A percentile compares a stretch with the other conserved stretches of the same genome.
phyloP scores from a whole-genome alignment of 2,329 filamentous ascomycete species.

The Cladosporium phlei region DNA sequence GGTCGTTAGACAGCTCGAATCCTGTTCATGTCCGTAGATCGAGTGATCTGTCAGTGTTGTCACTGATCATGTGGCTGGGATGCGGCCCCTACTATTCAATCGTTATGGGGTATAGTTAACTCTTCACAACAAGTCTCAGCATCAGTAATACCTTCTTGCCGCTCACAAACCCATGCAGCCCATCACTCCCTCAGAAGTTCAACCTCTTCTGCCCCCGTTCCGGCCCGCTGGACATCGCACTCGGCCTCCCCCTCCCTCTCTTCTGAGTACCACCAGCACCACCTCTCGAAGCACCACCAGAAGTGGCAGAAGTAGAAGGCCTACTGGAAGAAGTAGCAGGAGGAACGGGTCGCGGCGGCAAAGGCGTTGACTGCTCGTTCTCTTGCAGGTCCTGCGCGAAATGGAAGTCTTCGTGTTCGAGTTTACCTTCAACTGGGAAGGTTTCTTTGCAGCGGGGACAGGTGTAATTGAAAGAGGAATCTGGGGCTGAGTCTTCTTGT shows the following conservation, averaged over 20 bases:
- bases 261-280: constrained; percentile 12
- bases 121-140: too few species aligned
- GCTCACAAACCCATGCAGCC: too few species aligned
- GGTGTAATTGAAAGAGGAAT: constrained; percentile 32
- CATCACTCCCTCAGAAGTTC: constrained; percentile 34
- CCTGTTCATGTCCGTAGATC: too few species aligned
- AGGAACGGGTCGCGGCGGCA: constrained; percentile 21
- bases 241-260: constrained; percentile 30
- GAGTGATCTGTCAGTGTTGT: too few species aligned
- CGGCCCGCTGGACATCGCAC: constrained; percentile 24
- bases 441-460: constrained; percentile 62
- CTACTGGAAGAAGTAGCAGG: constrained; percentile 12
- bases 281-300: constrained; percentile 17
- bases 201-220: constrained; percentile 45
- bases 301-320: constrained; percentile 12
- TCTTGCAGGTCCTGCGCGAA: constrained; percentile 82
- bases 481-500: background rate
- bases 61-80: too few species aligned
- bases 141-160: too few species aligned
- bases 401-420: constrained; percentile 90
- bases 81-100: too few species aligned
- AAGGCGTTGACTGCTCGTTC: constrained; percentile 51
- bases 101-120: too few species aligned
- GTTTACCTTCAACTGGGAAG: constrained; percentile 55
- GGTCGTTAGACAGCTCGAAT: too few species aligned